These are phyloP conservation scores for Trypanosomatidae sp. DNA, from an alignment of 208 protist genomes.

Conservation along the genomic window DNA sequence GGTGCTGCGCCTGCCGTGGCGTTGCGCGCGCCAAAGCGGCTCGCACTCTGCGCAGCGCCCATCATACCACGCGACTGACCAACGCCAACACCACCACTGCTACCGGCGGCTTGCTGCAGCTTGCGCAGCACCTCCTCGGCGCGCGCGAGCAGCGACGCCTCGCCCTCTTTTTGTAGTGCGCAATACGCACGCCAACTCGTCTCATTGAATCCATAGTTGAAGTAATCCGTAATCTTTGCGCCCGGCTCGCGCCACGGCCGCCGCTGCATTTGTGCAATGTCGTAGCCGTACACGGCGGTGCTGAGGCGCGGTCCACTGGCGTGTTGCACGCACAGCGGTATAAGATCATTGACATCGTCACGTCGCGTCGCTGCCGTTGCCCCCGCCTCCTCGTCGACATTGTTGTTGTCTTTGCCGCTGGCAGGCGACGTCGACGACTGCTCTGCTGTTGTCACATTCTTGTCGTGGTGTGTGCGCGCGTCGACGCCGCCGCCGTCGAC, in stretches of 20 bases:
- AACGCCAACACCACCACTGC: constrained; percentile 1
- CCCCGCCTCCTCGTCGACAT: constrained; percentile 2
- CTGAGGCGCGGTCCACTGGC: constrained; percentile 37
- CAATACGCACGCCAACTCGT: constrained; percentile 79
- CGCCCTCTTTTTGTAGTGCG: constrained; percentile 50
- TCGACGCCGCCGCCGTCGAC: too few relatives aligned
- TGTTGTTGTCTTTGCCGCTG: too few relatives aligned
- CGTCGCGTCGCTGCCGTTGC: constrained; percentile 12
- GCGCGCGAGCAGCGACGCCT: constrained; percentile 33
- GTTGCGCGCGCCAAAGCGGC: neutral
- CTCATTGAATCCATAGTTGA: constrained; percentile 89
- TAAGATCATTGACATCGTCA: constrained; percentile 29
- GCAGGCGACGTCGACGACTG: too few relatives aligned
- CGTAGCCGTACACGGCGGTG: constrained; percentile 67
- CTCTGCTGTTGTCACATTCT: too few relatives aligned
- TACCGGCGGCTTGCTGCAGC: constrained; percentile 9
- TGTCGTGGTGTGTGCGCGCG: too few relatives aligned
- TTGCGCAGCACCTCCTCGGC: constrained; percentile 43
- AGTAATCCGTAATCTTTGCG: constrained; percentile 78
- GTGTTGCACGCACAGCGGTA: constrained; percentile 59
- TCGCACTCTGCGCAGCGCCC: neutral
- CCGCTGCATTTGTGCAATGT: constrained; percentile 65
- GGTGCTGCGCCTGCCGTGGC: constrained; percentile 3
- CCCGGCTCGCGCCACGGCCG: constrained; percentile 66
- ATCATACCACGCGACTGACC: constrained; percentile 3